Evolutionary conservation across 345 rosid species (phyloP), one percentile per base, ranked within the genome.

Genomic region (Sapria himalayana): DNA sequence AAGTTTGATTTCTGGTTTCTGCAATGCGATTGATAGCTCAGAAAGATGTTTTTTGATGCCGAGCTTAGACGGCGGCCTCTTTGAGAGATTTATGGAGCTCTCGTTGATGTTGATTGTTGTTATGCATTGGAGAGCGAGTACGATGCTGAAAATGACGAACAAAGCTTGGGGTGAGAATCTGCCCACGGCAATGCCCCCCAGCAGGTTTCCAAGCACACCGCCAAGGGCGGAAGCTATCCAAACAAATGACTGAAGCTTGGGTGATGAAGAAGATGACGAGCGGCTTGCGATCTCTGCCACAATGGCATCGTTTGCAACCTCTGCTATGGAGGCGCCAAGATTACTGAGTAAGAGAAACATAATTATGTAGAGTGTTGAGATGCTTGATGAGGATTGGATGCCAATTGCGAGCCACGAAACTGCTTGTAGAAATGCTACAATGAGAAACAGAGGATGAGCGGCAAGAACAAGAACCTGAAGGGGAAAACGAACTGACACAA

Each of bases 221-320:
- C 98, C 94, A 3, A 54, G 55, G 49, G 94, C 65, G 46, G 72
- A 58, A 59, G 78, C 93, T 58, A 71, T 61, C 91, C 78, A 81
- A 45, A 74, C 93, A 53, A 74, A 89, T 22, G 98, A 86, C 57
- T 78, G 76, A 3, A 86, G 69, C 50, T 73, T 74, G 25, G 74
- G 70, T 0, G 76, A 67, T 17, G 72, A 41, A 29, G 77, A 46
- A 6, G 58, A 2, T 4, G 19, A 21, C 5, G 49, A 53, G 18
- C 63, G 73, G 46, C 72, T 74, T 13, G 60, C 85, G 3, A 61
- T 45, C 62, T 81, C 94, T 1, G 93, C 98, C 11, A 82, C 94
- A 49, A 82, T 67, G 47, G 98, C 98, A 49, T 86, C 98, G 38
- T 86, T 89, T 25, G 91, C 94, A 47, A 89, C 94, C 62, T 86